Conservation (phyloP, 2,329 filamentous ascomycete genomes). For the Reticulascus tulasneorum region DNA sequence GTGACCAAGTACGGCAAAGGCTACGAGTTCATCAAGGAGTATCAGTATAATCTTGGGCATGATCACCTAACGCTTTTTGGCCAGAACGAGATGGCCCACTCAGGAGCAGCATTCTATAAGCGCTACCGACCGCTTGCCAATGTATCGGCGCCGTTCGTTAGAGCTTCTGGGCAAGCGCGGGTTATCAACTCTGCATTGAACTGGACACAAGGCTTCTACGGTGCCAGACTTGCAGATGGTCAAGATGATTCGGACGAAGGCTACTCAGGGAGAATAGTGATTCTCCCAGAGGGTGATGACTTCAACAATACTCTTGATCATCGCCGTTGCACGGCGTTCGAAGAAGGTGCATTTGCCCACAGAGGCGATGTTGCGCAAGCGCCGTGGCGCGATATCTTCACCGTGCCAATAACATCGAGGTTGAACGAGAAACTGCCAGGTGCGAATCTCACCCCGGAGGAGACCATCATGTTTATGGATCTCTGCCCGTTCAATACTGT, state of each 20-base stretch:
- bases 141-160: conserved; percentile 61
- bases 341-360: conserved; percentile 48
- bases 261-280: conserved; percentile 54
- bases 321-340: conserved; percentile 66
- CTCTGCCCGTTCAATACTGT: conserved; percentile 83
- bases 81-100: conserved; percentile 65
- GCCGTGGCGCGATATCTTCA: conserved; percentile 60
- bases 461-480: conserved; percentile 77
- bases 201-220: conserved; percentile 72
- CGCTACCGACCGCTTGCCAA: conserved; percentile 64
- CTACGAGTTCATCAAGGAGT: conserved; percentile 68
- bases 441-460: conserved; percentile 56
- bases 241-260: conserved; percentile 28
- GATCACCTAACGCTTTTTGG: conserved; percentile 68
- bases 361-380: conserved; percentile 48
- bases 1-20: conserved; percentile 55
- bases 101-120: conserved; percentile 70
- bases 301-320: conserved; percentile 83
- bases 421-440: conserved; percentile 67
- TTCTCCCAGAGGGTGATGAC: conserved; percentile 62
- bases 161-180: conserved; percentile 65
- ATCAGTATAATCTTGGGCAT: conserved; percentile 65
- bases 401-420: conserved; percentile 62
- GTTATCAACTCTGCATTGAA: conserved; percentile 72
- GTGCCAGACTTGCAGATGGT: conserved; percentile 34